Base-by-base conservation (phyloP, 2,329 filamentous ascomycete species). In the Gliomastix tumulicola region DNA sequence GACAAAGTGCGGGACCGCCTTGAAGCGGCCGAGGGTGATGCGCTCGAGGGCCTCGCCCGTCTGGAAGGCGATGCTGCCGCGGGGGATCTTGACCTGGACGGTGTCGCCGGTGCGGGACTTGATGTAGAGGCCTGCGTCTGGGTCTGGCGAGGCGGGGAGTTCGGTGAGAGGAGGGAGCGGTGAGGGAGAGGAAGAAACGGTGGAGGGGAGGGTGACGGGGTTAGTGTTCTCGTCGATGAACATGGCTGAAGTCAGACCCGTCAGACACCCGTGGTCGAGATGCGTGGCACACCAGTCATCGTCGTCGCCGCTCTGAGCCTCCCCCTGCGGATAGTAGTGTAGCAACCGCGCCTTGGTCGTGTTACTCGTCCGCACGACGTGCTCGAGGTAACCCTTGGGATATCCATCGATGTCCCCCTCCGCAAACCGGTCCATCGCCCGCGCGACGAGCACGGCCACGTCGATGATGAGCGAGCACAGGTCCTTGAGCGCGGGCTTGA, bases 201-300 rank as follows among this genome's bases (percentile, higher is more conserved):
- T 47, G 20, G 42, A 6, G 35, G 56, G 56, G 1, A 64, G 54
- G 30, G 62, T 46, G 27, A 63, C 49, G 40, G 49, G 43, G 43
- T 65, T 49, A 41, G 57, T 55, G 22, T 59, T 62, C 63, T 97
- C 90, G 53, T 97, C 88, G 43, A 97, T 74, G 59, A 94, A 97
- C 88, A 97, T 95, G 47, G 90, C 89, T 3, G 84, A 90, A 1
- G 92, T 98, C 22, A 98, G 71, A 12, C 89, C 90, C 0, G 92
- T 98, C 21, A 98, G 71, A 55, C 90, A 97, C 30, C 92, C 88
- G 51, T 96, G 88, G 59, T 97, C 90, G 39, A 92, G 68, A 56
- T 92, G 85, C 2, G 84, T 88, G 4, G 88, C 86, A 59, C 90
- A 98, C 92, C 92, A 98, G 62, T 94, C 86, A 58, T 96, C 89